Percentiles rank a stretch among this genome's conserved stretches.
Conservation (phyloP, 202 grass and related monocot species). For the Digitaria exilis region DNA sequence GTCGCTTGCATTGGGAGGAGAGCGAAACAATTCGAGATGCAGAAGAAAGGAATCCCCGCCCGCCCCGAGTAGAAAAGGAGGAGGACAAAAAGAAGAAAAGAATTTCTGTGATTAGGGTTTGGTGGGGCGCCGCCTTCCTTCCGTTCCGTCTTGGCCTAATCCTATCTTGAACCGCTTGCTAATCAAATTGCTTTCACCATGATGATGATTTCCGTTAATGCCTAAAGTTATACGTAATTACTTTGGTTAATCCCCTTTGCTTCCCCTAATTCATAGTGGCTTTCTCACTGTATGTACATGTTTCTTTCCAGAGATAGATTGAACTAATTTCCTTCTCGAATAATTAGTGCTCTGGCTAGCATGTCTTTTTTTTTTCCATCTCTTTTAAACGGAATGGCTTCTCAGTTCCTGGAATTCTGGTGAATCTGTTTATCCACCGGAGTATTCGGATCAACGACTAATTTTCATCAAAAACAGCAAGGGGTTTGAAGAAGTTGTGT, state of each 20-base stretch:
- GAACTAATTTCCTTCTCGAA: neutral
- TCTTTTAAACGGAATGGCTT: neutral
- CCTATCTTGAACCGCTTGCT: slow-evolving; percentile 5
- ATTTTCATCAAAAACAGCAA: neutral
- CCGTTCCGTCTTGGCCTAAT: neutral
- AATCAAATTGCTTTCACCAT: slow-evolving; percentile 18
- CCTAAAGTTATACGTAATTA: neutral
- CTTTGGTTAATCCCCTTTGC: neutral
- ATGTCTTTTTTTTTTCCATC: neutral
- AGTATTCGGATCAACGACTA: neutral
- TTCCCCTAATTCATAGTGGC: neutral
- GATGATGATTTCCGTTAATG: neutral
- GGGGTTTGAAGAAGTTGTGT: neutral
- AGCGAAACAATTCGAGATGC: neutral
- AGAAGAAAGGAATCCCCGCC: slow-evolving; percentile 36
- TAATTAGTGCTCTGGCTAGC: neutral
- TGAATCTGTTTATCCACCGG: neutral
- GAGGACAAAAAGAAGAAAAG: slow-evolving; percentile 1
- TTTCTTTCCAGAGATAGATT: slow-evolving; percentile 11
- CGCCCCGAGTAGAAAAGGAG: neutral
- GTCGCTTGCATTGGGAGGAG: neutral
- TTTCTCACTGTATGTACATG: slow-evolving; percentile 26
- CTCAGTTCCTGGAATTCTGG: neutral
- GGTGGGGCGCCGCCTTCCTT: slow-evolving; percentile 15
- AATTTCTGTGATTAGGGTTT: slow-evolving; percentile 22